These are phyloP conservation scores for Suillus decipiens DNA, from an alignment of 768 basidiomycete genomes.

Conservation along the genomic window DNA sequence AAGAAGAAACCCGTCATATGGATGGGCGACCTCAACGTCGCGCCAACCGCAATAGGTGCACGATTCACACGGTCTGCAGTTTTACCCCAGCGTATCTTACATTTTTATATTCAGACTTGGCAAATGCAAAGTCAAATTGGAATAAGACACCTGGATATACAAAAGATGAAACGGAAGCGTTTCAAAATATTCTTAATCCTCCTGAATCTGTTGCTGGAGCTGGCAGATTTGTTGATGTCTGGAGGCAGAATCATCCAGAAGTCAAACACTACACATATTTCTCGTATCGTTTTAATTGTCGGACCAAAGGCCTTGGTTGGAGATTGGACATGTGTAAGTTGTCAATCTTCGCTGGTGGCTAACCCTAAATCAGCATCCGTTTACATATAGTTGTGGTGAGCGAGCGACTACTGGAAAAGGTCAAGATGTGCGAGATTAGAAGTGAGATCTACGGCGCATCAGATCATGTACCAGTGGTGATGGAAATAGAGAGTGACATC, in stretches of 20 bases:
- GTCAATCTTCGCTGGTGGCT: constrained; percentile 13
- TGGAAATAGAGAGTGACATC: constrained; percentile 63
- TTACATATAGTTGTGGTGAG: constrained; percentile 70
- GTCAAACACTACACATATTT: constrained; percentile 84
- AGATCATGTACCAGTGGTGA: constrained; percentile 79
- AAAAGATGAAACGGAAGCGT: constrained; percentile 76
- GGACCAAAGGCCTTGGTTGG: constrained; percentile 84
- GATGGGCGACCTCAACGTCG: constrained; percentile 87
- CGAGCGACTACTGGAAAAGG: constrained; percentile 61
- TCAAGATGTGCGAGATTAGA: constrained; percentile 84
- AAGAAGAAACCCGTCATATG: constrained; percentile 84
- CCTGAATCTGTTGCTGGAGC: constrained; percentile 37
- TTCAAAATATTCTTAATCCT: constrained; percentile 64
- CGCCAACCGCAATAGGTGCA: constrained; percentile 71
- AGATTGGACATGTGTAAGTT: constrained; percentile 79
- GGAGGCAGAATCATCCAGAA: constrained; percentile 71
- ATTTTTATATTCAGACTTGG: constrained; percentile 50
- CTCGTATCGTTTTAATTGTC: constrained; percentile 79
- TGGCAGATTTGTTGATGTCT: constrained; percentile 72
- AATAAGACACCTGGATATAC: constrained; percentile 89
- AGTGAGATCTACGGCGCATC: constrained; percentile 86
- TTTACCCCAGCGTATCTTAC: constrained; percentile 8
- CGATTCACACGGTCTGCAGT: constrained; percentile 3
- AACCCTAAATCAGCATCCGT: constrained; percentile 3
- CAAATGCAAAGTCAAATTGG: constrained; percentile 75